Percentiles rank a stretch among this genome's conserved stretches.
Evolutionary conservation across 2,329 filamentous ascomycete species (phyloP).

Genomic region (Chaetomium globosum): DNA sequence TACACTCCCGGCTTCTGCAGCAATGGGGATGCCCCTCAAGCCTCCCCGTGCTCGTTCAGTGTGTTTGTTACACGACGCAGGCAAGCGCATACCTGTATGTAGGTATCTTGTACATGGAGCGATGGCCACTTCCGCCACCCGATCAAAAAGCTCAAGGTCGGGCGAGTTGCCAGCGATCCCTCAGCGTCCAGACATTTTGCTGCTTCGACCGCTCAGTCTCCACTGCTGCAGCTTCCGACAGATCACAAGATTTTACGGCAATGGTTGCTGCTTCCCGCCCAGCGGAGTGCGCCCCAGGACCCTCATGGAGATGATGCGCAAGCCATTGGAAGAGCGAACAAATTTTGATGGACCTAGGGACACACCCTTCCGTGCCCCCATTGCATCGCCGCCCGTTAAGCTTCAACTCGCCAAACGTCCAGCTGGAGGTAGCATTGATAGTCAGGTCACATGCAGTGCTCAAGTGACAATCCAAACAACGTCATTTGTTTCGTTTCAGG

Average conservation of each 20-base stretch:
- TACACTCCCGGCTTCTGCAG: not conserved
- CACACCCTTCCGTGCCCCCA: not conserved
- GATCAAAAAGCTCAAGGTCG: not conserved
- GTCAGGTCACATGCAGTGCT: no score
- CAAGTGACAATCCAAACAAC: not conserved
- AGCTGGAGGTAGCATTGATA: not conserved
- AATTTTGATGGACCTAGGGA: conserved; percentile 8
- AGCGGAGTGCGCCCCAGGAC: conserved; percentile 10
- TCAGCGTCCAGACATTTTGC: not conserved
- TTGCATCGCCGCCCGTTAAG: not conserved
- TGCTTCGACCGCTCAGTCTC: not conserved
- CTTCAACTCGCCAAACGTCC: not conserved
- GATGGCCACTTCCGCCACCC: conserved; percentile 9
- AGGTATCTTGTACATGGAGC: not conserved
- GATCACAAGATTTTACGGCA: conserved; percentile 18
- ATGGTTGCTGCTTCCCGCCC: conserved; percentile 16
- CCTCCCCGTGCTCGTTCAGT: not conserved
- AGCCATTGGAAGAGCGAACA: conserved; percentile 1
- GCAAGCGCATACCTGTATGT: not conserved
- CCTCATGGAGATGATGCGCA: conserved; percentile 3
- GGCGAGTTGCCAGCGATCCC: not conserved
- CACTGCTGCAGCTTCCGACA: conserved; percentile 19
- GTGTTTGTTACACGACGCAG: conserved; percentile 12
- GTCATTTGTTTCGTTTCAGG: conserved; percentile 9
- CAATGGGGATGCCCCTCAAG: not conserved